Conservation (phyloP, 108 stramenopile species). For the Nannochloropsis salina region DNA sequence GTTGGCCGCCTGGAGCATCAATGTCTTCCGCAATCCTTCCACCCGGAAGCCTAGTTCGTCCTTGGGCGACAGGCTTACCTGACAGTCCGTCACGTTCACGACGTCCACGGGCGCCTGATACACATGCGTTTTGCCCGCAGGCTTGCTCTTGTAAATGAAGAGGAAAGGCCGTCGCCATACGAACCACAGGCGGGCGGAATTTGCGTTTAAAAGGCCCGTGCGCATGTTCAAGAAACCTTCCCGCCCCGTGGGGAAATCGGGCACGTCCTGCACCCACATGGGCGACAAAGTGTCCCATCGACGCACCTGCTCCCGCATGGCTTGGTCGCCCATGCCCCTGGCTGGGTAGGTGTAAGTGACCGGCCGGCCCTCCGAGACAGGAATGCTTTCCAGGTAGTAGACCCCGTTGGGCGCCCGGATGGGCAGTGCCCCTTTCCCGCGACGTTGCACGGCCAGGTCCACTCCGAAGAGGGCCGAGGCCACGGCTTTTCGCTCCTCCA, state of each 20-base stretch:
- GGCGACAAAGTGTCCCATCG: constrained; percentile 10
- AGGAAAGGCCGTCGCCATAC: neutral
- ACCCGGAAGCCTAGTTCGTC: neutral
- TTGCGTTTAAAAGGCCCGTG: neutral
- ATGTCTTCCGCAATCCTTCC: neutral
- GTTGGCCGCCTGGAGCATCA: neutral
- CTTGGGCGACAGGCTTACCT: neutral
- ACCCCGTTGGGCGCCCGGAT: neutral
- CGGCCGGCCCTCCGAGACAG: neutral
- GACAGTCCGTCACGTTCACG: neutral
- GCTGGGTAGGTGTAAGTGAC: neutral
- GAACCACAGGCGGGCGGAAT: neutral
- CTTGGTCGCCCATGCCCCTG: neutral
- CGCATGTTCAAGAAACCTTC: constrained; percentile 7
- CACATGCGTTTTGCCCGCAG: neutral
- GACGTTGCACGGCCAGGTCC: neutral
- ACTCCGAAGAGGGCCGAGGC: neutral
- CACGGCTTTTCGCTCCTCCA: neutral
- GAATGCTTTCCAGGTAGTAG: neutral
- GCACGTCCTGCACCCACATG: neutral
- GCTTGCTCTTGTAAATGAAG: neutral
- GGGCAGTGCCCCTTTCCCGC: constrained; percentile 1
- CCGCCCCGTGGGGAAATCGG: constrained; percentile 3
- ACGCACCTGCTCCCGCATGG: constrained; percentile 1
- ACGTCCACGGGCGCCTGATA: neutral